Conservation (phyloP, 805 yeast species). For the Candida gorgasii region DNA sequence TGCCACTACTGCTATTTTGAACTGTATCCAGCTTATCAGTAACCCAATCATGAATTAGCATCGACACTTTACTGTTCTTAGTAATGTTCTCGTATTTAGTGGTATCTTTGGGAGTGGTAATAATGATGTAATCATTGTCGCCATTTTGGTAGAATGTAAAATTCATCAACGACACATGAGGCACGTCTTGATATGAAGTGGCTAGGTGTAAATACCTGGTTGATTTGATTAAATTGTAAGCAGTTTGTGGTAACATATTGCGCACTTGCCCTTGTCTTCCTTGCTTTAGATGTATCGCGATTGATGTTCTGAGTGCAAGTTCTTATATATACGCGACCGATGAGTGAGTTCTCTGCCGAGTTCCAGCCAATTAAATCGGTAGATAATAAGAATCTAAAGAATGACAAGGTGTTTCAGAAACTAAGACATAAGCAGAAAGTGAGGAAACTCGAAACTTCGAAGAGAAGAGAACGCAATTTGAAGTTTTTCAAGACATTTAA, state of each 20-base stretch:
- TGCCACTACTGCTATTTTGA: conserved; percentile 5
- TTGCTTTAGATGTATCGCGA: no score
- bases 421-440: conserved; percentile 16
- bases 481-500: conserved; percentile 8
- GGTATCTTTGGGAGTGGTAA: conserved; percentile 72
- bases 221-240: conserved; percentile 48
- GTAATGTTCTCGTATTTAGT: conserved; percentile 71
- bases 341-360: conserved; percentile 18
- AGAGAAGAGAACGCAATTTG: conserved; percentile 4
- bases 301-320: no score
- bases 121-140: conserved; percentile 54
- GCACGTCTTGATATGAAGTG: conserved; percentile 70
- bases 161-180: conserved; percentile 91
- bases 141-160: conserved; percentile 60
- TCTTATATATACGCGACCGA: conserved; percentile 1
- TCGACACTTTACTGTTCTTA: conserved; percentile 74
- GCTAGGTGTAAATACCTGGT: conserved; percentile 82
- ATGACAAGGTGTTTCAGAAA: conserved; percentile 21
- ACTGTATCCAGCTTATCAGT: conserved; percentile 40
- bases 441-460: conserved; percentile 8
- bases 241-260: conserved; percentile 35
- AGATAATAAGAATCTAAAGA: conserved; percentile 19
- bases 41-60: conserved; percentile 90
- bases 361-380: conserved; percentile 28
- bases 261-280: no score